A percentile compares a stretch with the other conserved stretches of the same genome.
phyloP scores from a whole-genome alignment of 2,329 filamentous ascomycete genomes.

The Trichoderma sp. region DNA sequence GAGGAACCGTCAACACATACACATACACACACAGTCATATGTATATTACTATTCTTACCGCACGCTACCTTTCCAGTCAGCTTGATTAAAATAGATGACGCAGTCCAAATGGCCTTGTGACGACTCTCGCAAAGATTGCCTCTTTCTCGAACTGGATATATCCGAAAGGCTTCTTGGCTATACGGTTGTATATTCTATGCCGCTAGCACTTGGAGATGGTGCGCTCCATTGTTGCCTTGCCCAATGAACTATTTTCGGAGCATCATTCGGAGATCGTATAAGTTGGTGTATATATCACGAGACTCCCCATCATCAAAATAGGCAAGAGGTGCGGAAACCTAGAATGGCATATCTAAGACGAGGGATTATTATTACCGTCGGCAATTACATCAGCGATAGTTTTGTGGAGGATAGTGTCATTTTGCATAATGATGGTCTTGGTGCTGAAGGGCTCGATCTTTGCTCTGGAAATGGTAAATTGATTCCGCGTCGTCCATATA shows the following conservation, averaged over 20 bases:
- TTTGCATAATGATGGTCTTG: neutral
- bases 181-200: neutral
- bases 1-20: neutral
- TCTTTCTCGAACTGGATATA: neutral
- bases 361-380: conserved; percentile 7
- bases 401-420: neutral
- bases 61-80: neutral
- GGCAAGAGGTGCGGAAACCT: conserved; percentile 3
- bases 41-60: neutral
- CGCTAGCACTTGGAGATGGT: neutral
- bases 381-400: neutral
- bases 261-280: conserved; percentile 1
- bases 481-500: neutral
- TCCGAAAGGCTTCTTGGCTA: neutral
- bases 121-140: neutral
- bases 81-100: neutral
- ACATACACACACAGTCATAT: neutral
- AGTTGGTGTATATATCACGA: neutral
- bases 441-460: neutral
- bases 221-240: no score
- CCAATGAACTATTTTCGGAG: conserved; percentile 15
- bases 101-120: neutral
- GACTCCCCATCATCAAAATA: neutral
- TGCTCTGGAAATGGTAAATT: neutral
- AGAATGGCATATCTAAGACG: neutral